A percentile compares a stretch with the other conserved stretches of the same genome.
These are phyloP conservation scores for Phytopythium aichiense DNA, from an alignment of 352 stramenopile species.

Conservation along the genomic window DNA sequence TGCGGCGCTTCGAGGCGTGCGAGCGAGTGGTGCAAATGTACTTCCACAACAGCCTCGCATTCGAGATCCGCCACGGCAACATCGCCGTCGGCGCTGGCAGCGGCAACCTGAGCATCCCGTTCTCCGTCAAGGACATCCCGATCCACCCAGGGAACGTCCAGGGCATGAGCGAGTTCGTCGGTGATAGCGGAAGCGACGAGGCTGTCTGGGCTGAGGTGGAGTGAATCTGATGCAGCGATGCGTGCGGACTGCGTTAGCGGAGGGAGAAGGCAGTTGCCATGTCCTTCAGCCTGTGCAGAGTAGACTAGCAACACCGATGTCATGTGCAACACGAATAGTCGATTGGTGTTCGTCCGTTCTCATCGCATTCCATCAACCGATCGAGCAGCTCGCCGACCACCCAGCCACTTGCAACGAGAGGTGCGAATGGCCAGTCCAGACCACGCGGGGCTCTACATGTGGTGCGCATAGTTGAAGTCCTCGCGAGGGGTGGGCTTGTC, in stretches of 20 bases:
- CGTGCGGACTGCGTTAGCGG: neutral
- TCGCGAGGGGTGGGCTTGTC: conserved; percentile 80
- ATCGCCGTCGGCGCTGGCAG: conserved; percentile 53
- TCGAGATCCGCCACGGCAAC: conserved; percentile 57
- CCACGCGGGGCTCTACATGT: conserved; percentile 44
- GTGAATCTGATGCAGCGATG: neutral
- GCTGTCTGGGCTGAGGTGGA: neutral
- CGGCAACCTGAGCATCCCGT: conserved; percentile 73
- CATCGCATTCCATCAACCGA: neutral
- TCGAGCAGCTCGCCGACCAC: neutral
- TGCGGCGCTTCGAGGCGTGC: conserved; percentile 62
- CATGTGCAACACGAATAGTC: neutral
- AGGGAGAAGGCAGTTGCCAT: neutral
- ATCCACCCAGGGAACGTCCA: conserved; percentile 37
- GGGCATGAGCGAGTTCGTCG: conserved; percentile 11
- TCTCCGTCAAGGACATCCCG: conserved; percentile 58
- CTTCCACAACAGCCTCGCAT: conserved; percentile 54
- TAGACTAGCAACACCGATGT: neutral
- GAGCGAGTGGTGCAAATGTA: conserved; percentile 63
- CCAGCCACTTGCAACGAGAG: neutral
- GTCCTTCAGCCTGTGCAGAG: neutral
- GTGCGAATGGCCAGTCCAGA: neutral
- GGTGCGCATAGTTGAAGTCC: conserved; percentile 85
- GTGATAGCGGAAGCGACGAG: neutral
- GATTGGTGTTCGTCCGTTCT: neutral